Percentiles rank a stretch among this genome's conserved stretches.
Evolutionary conservation across 2,329 filamentous ascomycete species (phyloP).

Genomic region (Xylariaceae sp.): DNA sequence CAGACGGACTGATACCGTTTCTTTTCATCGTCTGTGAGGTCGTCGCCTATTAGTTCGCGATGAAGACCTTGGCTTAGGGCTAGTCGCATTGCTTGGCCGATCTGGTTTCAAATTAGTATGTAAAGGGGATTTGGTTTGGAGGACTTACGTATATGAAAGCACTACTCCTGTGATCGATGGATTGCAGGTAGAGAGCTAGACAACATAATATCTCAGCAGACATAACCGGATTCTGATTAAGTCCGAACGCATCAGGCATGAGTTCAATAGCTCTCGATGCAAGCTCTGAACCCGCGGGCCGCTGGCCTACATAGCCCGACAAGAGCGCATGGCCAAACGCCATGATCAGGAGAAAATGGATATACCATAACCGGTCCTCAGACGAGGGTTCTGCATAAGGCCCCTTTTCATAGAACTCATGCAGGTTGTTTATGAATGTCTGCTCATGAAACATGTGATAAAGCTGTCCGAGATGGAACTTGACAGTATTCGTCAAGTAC

Average conservation of each 20-base stretch:
- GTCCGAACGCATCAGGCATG: conserved; percentile 5
- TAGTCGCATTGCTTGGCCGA: conserved; percentile 9
- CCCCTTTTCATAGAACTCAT: conserved; percentile 1
- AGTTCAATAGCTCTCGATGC: conserved; percentile 7
- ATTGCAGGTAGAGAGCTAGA: conserved; percentile 7
- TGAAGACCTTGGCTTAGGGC: conserved; percentile 5
- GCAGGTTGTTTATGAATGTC: not conserved
- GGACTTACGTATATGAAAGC: conserved; percentile 2
- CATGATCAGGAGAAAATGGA: conserved; percentile 5
- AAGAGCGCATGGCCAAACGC: conserved; percentile 6
- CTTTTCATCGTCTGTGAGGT: conserved; percentile 3
- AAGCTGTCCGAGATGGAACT: conserved; percentile 4
- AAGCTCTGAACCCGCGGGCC: conserved; percentile 3
- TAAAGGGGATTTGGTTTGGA: too few species aligned
- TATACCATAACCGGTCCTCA: conserved; percentile 3
- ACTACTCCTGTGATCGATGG: conserved; percentile 2
- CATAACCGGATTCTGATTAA: conserved; percentile 2
- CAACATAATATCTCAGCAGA: conserved; percentile 7
- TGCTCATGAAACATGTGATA: conserved; percentile 8
- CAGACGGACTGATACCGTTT: not conserved
- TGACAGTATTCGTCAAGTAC: conserved; percentile 5
- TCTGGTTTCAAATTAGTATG: not conserved
- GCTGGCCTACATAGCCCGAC: conserved; percentile 1
- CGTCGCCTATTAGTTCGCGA: conserved; percentile 3
- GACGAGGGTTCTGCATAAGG: conserved; percentile 3